Conservation (phyloP, 345 rosid species). For the Combretum micranthum region DNA sequence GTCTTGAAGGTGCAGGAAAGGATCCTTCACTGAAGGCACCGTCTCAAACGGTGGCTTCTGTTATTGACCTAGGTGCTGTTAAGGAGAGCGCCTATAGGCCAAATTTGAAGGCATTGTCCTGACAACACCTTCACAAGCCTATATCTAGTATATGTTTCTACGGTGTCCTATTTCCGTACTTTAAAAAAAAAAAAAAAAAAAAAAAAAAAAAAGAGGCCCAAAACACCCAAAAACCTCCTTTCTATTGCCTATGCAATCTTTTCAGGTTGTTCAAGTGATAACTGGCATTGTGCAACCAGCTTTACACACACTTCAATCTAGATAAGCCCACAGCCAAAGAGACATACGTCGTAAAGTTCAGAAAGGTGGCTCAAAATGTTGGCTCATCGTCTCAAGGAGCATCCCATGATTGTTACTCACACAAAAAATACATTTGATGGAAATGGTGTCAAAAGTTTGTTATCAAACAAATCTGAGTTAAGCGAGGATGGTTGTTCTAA, state of each 20-base stretch:
- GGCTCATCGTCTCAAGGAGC: conserved; percentile 76
- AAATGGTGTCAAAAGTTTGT: conserved; percentile 60
- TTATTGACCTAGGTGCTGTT: no score
- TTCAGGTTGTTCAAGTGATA: conserved; percentile 40
- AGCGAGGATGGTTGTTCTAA: conserved; percentile 47
- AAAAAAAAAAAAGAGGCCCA: no score
- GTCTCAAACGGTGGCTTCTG: no score
- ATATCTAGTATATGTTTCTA: no score
- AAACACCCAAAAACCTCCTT: no score
- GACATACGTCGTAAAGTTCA: conserved; percentile 56
- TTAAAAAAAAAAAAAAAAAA: no score
- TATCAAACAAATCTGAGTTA: conserved; percentile 73
- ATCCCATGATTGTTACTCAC: conserved; percentile 92
- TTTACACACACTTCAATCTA: conserved; percentile 27
- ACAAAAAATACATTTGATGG: conserved; percentile 86
- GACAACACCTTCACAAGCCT: no score
- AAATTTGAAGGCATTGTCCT: no score
- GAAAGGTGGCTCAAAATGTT: conserved; percentile 52
- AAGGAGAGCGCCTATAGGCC: no score
- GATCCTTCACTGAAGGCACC: no score
- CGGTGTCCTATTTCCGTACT: no score
- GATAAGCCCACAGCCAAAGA: conserved; percentile 44
- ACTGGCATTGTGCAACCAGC: conserved; percentile 71
- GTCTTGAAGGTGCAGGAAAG: no score
- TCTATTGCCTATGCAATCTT: not conserved